These are phyloP conservation scores for Neonectria sp. DNA, from an alignment of 2,329 filamentous ascomycete genomes.

Conservation along the genomic window DNA sequence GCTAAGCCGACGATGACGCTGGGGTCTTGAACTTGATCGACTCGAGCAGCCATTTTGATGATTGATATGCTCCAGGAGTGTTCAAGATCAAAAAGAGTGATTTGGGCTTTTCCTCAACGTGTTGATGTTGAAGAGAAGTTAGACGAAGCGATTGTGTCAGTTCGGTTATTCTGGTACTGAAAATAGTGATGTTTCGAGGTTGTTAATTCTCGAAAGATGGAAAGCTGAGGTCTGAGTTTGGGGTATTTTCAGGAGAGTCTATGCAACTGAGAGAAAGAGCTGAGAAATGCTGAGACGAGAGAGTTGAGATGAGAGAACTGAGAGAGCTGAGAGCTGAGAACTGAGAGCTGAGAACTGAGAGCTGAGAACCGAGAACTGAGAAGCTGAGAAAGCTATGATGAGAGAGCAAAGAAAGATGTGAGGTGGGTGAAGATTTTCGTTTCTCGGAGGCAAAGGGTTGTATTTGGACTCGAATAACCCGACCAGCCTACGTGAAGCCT, in stretches of 20 bases:
- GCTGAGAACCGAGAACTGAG: conserved; percentile 13
- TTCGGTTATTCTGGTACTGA: background rate
- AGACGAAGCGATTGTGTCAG: background rate
- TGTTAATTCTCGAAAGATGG: background rate
- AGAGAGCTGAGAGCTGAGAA: conserved; percentile 9
- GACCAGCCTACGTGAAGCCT: background rate
- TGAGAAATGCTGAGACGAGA: conserved; percentile 10
- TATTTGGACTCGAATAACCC: conserved; percentile 14
- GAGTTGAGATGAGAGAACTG: conserved; percentile 15
- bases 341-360: conserved; percentile 16
- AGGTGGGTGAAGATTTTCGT: conserved; percentile 10
- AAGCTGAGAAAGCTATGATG: conserved; percentile 12
- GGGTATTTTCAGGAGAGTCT: conserved; percentile 9
- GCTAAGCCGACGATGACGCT: conserved; percentile 52
- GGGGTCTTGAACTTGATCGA: conserved; percentile 47
- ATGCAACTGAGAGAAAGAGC: conserved; percentile 19
- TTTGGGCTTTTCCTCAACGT: background rate
- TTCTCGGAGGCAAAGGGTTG: background rate
- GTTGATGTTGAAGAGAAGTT: background rate
- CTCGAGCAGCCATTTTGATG: conserved; percentile 36
- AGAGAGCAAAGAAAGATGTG: conserved; percentile 28
- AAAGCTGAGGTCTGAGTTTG: conserved; percentile 5
- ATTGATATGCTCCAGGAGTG: background rate
- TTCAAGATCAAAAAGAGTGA: background rate
- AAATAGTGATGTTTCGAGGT: background rate